Evolutionary conservation across 495 filamentous ascomycete genomes (phyloP).

Genomic region (Talaromyces nanjingensis): DNA sequence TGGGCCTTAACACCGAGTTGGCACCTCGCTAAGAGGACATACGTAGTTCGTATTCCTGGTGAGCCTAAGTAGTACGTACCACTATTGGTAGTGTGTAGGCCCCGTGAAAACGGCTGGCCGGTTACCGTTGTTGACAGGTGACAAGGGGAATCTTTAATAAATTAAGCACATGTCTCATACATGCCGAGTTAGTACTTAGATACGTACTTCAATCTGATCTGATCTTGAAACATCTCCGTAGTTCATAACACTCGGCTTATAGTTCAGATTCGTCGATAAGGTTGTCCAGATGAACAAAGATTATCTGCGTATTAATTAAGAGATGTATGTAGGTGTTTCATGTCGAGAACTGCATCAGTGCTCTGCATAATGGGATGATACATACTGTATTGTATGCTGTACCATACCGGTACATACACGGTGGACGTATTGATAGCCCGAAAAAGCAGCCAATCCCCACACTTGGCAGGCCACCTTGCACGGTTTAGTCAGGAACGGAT

Average conservation of each 20-base stretch:
- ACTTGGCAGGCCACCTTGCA: neutral
- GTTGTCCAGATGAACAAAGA: neutral
- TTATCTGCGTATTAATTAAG: neutral
- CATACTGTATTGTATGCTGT: neutral
- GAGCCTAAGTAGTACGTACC: no score
- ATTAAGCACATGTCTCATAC: neutral
- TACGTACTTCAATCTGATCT: neutral
- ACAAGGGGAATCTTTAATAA: neutral
- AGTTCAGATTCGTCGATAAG: neutral
- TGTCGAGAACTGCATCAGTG: neutral
- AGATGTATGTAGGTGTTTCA: neutral
- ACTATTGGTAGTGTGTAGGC: neutral
- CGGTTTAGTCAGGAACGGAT: neutral
- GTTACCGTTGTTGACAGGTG: neutral
- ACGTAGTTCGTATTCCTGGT: no score
- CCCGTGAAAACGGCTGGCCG: neutral
- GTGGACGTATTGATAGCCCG: neutral
- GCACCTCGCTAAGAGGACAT: neutral
- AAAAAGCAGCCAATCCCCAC: neutral
- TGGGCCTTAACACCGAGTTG: no score
- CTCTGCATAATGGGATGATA: neutral
- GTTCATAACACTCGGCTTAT: neutral
- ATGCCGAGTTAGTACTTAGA: neutral
- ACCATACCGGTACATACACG: neutral
- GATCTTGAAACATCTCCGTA: neutral